These are phyloP conservation scores for Silene conica DNA, from an alignment of 148 eudicot species.

Conservation along the genomic window DNA sequence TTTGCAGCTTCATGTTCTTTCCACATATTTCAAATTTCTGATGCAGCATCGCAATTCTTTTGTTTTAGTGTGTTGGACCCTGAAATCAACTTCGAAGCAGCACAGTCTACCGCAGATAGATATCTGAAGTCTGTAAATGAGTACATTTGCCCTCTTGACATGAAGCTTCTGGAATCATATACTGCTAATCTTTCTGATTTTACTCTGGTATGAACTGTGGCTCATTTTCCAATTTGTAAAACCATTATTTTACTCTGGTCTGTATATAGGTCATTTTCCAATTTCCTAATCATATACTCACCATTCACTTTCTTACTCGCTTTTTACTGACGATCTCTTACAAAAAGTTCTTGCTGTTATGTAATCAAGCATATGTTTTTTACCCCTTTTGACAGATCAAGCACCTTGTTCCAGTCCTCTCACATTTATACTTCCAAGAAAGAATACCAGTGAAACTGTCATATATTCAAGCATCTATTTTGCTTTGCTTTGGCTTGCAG, in stretches of 20 bases:
- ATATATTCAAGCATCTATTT: slow-evolving; percentile 75
- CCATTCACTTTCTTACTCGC: not conserved
- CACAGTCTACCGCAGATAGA: slow-evolving; percentile 32
- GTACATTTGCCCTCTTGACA: slow-evolving; percentile 41
- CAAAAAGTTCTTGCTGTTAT: not conserved
- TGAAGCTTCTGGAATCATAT: slow-evolving; percentile 68
- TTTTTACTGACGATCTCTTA: not conserved
- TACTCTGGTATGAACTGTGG: slow-evolving; percentile 43
- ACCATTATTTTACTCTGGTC: slow-evolving; percentile 40
- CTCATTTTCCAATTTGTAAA: not conserved
- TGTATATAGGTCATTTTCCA: not conserved
- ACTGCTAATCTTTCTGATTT: slow-evolving; percentile 62
- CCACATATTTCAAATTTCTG: slow-evolving; percentile 7
- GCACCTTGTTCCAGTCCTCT: slow-evolving; percentile 43
- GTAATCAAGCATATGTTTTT: not conserved
- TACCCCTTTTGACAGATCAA: slow-evolving; percentile 44
- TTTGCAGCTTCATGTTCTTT: not conserved
- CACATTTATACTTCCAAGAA: slow-evolving; percentile 57
- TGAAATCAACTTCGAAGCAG: slow-evolving; percentile 53
- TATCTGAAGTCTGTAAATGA: slow-evolving; percentile 35
- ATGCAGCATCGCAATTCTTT: slow-evolving; percentile 8
- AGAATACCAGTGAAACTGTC: slow-evolving; percentile 75
- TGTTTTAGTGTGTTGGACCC: slow-evolving; percentile 73
- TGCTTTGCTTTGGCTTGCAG: slow-evolving; percentile 91
- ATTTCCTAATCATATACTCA: not conserved